phyloP scores from a whole-genome alignment of 2,329 filamentous ascomycete species.

The Cadophora sp. region DNA sequence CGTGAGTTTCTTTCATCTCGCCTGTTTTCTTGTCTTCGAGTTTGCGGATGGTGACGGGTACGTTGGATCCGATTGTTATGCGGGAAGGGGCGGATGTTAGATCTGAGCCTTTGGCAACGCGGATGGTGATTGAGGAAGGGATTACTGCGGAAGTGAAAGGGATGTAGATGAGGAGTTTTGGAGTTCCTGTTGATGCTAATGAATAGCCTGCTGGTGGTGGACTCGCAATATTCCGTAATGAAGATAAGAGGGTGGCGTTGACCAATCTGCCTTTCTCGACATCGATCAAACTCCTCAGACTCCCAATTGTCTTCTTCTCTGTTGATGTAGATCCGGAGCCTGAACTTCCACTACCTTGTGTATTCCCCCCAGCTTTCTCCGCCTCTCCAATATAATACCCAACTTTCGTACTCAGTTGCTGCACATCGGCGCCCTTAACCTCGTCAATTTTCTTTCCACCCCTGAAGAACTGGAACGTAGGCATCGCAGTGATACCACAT shows the following conservation, averaged over 20 bases:
- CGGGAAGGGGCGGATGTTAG: slow-evolving; percentile 36
- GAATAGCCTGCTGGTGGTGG: slow-evolving; percentile 42
- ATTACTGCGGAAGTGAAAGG: slow-evolving; percentile 37
- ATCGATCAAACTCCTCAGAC: slow-evolving; percentile 41
- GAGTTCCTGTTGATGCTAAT: slow-evolving; percentile 33
- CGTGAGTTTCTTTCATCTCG: slow-evolving; percentile 37
- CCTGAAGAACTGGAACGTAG: slow-evolving; percentile 92
- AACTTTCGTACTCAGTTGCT: slow-evolving; percentile 64
- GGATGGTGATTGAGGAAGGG: slow-evolving; percentile 36
- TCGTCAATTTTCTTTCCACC: slow-evolving; percentile 74
- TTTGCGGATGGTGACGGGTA: slow-evolving; percentile 34
- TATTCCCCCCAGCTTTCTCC: slow-evolving; percentile 28
- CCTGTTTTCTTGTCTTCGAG: slow-evolving; percentile 19
- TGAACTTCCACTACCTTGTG: slow-evolving; percentile 18
- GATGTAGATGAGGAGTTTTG: slow-evolving; percentile 37
- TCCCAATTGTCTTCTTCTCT: slow-evolving; percentile 14
- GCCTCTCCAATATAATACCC: slow-evolving; percentile 38
- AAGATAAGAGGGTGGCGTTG: slow-evolving; percentile 38
- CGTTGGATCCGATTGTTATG: slow-evolving; percentile 40
- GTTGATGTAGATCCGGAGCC: not conserved
- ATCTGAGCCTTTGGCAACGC: slow-evolving; percentile 32
- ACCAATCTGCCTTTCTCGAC: slow-evolving; percentile 32
- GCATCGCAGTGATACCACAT: slow-evolving; percentile 85
- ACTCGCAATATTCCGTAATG: slow-evolving; percentile 38
- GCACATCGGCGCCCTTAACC: slow-evolving; percentile 80